Percentiles rank a stretch among this genome's conserved stretches.
Conservation (phyloP, 768 basidiomycete genomes). For the Neoboletus brunneissimus region DNA sequence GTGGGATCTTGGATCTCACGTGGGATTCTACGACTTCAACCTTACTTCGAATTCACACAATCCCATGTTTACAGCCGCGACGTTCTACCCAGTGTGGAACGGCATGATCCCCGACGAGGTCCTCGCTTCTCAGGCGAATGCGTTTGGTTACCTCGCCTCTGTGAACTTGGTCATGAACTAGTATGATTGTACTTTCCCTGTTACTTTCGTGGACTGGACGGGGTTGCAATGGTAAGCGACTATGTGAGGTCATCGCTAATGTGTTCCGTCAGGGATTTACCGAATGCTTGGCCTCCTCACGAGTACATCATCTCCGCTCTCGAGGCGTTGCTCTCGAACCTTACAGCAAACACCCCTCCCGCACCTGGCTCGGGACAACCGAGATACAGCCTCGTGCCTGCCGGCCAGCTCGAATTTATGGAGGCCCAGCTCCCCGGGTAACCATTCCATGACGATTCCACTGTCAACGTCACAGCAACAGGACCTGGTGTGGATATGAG, state of each 20-base stretch:
- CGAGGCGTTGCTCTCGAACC: slow-evolving; percentile 67
- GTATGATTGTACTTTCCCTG: slow-evolving; percentile 85
- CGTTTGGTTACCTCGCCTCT: slow-evolving; percentile 71
- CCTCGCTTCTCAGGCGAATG: slow-evolving; percentile 44
- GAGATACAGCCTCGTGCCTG: slow-evolving; percentile 66
- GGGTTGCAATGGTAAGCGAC: slow-evolving; percentile 72
- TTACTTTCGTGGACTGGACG: slow-evolving; percentile 64
- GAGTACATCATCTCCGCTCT: slow-evolving; percentile 78
- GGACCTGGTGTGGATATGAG: slow-evolving; percentile 64
- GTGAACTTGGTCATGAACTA: slow-evolving; percentile 76
- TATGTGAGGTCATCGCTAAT: not conserved
- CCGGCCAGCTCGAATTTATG: slow-evolving; percentile 70
- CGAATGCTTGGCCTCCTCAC: slow-evolving; percentile 88
- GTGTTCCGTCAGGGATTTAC: slow-evolving; percentile 59
- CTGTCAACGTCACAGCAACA: slow-evolving; percentile 46
- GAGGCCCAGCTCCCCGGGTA: slow-evolving; percentile 74
- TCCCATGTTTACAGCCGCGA: slow-evolving; percentile 65
- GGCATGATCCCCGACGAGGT: slow-evolving; percentile 79
- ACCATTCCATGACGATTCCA: slow-evolving; percentile 36
- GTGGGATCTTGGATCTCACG: slow-evolving; percentile 78
- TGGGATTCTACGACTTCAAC: slow-evolving; percentile 96
- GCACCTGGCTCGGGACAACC: slow-evolving; percentile 48
- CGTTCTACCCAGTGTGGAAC: slow-evolving; percentile 84
- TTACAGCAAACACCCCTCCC: slow-evolving; percentile 59
- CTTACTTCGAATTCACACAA: slow-evolving; percentile 63